phyloP scores from a whole-genome alignment of 2,329 filamentous ascomycete genomes.

The Parastagonospora nodorum region DNA sequence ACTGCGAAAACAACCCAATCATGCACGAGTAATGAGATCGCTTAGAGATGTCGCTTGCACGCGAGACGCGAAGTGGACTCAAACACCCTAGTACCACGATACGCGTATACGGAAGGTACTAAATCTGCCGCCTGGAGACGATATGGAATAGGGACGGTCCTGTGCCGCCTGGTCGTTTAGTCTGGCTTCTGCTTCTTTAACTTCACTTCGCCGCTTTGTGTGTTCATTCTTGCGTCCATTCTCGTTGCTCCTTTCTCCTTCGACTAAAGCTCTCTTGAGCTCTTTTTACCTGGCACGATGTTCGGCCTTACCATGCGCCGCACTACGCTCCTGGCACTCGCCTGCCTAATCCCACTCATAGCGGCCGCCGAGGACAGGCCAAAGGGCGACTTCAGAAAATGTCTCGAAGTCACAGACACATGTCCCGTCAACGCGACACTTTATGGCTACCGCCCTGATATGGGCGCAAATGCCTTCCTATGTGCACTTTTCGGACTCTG shows the following conservation, averaged over 20 bases:
- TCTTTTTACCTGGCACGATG: slow-evolving; percentile 7
- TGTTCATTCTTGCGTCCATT: background rate
- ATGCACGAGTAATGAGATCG: slow-evolving; percentile 8
- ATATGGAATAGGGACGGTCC: slow-evolving; percentile 7
- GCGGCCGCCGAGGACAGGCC: slow-evolving; percentile 22
- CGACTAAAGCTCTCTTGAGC: background rate
- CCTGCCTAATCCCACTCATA: slow-evolving; percentile 12
- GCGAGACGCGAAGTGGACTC: slow-evolving; percentile 6
- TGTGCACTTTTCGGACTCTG: slow-evolving; percentile 25
- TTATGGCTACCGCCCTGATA: slow-evolving; percentile 48
- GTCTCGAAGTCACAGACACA: slow-evolving; percentile 24
- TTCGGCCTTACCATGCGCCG: slow-evolving; percentile 7
- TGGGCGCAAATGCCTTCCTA: slow-evolving; percentile 49
- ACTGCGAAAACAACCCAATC: background rate
- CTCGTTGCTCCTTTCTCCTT: background rate
- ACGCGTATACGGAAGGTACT: slow-evolving; percentile 21
- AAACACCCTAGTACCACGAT: slow-evolving; percentile 2
- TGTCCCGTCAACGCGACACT: slow-evolving; percentile 45
- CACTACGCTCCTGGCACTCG: slow-evolving; percentile 13
- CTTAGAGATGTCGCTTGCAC: slow-evolving; percentile 19
- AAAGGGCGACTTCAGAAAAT: slow-evolving; percentile 28
- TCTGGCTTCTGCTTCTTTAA: slow-evolving; percentile 2
- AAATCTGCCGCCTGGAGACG: background rate
- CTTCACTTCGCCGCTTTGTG: background rate
- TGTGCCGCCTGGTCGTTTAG: slow-evolving; percentile 2